Conservation (phyloP, 305 asterid genomes). For the Nicotiana rustica region DNA sequence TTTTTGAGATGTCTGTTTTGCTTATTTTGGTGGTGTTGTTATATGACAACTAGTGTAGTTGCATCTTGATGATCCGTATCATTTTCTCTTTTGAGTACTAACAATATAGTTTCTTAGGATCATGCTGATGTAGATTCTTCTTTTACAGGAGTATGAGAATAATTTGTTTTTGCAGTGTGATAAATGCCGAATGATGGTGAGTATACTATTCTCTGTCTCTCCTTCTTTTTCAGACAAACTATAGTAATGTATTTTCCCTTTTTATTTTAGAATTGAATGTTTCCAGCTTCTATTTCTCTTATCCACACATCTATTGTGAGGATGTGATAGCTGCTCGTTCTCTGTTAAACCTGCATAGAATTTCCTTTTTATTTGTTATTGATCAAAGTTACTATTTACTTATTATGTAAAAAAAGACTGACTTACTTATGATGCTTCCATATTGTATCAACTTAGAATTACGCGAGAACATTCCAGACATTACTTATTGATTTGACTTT, state of each 20-base stretch:
- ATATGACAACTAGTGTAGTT: neutral
- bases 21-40: neutral
- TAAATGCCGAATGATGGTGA: slow-evolving; percentile 99
- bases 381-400: neutral
- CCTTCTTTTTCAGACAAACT: slow-evolving; percentile 26
- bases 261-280: slow-evolving; percentile 19
- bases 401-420: neutral
- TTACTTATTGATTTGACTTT: neutral
- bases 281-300: slow-evolving; percentile 35
- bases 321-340: neutral
- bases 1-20: neutral
- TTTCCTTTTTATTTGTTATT: neutral
- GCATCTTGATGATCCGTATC: neutral
- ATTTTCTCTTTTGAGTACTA: slow-evolving; percentile 16
- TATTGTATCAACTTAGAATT: slow-evolving; percentile 20
- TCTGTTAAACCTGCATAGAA: neutral
- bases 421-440: neutral
- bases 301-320: slow-evolving; percentile 11
- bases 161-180: slow-evolving; percentile 99
- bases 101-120: neutral
- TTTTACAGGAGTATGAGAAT: slow-evolving; percentile 92
- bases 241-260: neutral
- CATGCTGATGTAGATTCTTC: slow-evolving; percentile 46
- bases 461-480: neutral
- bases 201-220: slow-evolving; percentile 40